Evolutionary conservation across 345 rosid genomes (phyloP), one percentile per base, ranked within the genome.

Genomic region (Ceriops tagal): DNA sequence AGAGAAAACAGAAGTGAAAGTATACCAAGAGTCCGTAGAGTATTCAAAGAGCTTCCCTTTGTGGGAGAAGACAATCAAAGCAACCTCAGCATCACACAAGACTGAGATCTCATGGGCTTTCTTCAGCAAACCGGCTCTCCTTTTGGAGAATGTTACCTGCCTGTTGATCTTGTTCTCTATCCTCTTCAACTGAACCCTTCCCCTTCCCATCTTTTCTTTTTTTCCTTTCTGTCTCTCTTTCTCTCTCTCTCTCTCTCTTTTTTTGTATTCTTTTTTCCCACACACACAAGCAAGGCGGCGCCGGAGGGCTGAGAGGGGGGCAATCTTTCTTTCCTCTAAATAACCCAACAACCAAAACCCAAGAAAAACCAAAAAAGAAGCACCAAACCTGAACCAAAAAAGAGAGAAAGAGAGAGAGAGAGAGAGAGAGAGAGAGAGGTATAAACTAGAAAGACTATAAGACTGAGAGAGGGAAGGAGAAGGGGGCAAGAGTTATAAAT

Each of bases 31-130:
- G 76, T 85, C 89, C 64, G 86, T 79, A 57, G 91, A 82, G 83
- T 86, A 89, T 62, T 89, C 93, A 49, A 82, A 89, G 82, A 89
- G 85, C 75, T 86, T 89, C 62, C 93, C 93, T 78, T 82, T 89
- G 78, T 89, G 84, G 53, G 91, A 89, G 87, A 89, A 89, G 78
- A 89, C 85, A 70, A 88, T 84, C 70, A 88, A 72, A 39, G 88
- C 91, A 60, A 88, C 93, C 78, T 88, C 93, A 77, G 89, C 93
- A 72, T 88, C 93, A 58, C 93, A 88, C 6, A 88, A 72, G 60
- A 88, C 86, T 30, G 93, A 88, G 88, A 89, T 85, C 87, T 89
- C 93, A 76, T 89, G 88, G 76, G 93, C 93, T 77, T 89, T 89
- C 91, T 89, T 89, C 84, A 85, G 39, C 76, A 89, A 78, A 9